A percentile compares a stretch with the other conserved stretches of the same genome.
These are phyloP conservation scores for Telfairia occidentalis DNA, from an alignment of 331 rosid species.

Conservation along the genomic window DNA sequence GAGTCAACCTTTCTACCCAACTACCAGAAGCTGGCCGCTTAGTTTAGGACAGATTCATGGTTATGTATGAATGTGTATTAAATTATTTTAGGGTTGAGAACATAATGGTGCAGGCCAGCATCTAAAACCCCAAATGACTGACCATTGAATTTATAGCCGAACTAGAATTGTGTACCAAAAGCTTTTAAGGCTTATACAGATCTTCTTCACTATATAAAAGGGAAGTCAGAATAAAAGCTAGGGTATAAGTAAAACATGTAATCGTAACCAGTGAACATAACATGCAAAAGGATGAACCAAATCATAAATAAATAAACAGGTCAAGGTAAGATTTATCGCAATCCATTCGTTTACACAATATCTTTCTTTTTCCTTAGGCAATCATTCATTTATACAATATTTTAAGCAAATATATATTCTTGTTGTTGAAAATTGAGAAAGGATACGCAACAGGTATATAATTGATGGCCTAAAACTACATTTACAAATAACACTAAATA, in stretches of 20 bases:
- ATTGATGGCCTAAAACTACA: not conserved
- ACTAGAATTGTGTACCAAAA: not conserved
- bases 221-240: not conserved
- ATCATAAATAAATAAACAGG: not conserved
- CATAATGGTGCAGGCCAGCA: not conserved
- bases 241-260: not conserved
- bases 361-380: not conserved
- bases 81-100: not conserved
- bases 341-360: not conserved
- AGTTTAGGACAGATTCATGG: not conserved
- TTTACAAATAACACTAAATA: not conserved
- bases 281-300: not conserved
- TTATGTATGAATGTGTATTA: not conserved
- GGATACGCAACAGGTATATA: too few species aligned
- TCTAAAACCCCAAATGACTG: not conserved
- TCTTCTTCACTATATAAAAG: not conserved
- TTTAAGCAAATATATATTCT: not conserved
- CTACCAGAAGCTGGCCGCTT: not conserved
- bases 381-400: not conserved
- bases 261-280: not conserved
- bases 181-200: not conserved
- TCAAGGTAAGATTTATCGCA: not conserved
- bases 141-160: not conserved
- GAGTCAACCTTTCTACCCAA: not conserved
- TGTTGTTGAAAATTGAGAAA: not conserved